Evolutionary conservation across 164 flowering plant genomes (phyloP).

Genomic region (Kingdonia uniflora): DNA sequence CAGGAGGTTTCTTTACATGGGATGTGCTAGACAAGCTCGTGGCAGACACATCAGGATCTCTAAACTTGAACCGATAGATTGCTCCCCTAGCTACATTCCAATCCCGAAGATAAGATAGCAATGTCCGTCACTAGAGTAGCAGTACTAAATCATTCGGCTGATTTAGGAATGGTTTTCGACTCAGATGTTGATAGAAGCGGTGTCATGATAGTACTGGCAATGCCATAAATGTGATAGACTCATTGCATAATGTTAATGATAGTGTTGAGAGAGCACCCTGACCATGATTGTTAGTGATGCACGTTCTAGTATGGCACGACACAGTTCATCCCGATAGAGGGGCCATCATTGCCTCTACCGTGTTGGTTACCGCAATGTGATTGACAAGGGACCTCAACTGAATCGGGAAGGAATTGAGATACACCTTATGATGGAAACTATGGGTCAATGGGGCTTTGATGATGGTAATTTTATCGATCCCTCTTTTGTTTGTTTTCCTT

Average conservation of each 20-base stretch:
- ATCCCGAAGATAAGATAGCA: conserved; percentile 87
- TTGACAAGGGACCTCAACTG: conserved; percentile 80
- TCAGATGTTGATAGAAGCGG: conserved; percentile 96
- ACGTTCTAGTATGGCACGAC: conserved; percentile 67
- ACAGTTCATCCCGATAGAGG: conserved; percentile 46
- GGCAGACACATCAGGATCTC: conserved; percentile 83
- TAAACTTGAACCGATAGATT: conserved; percentile 84
- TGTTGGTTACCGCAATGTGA: conserved; percentile 84
- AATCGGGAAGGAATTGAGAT: conserved; percentile 70
- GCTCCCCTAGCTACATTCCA: conserved; percentile 95
- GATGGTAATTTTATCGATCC: conserved; percentile 64
- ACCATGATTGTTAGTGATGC: conserved; percentile 87
- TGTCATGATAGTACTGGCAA: conserved; percentile 71
- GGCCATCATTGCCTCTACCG: conserved; percentile 85
- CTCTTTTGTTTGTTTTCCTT: too few relatives aligned
- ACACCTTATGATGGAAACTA: conserved; percentile 94
- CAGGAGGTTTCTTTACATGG: conserved; percentile 95
- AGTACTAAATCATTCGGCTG: conserved; percentile 52
- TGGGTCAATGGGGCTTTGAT: conserved; percentile 94
- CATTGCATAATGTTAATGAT: conserved; percentile 84
- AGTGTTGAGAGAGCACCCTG: conserved; percentile 71
- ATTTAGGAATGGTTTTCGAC: conserved; percentile 86
- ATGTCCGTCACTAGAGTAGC: conserved; percentile 74
- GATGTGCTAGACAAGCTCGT: conserved; percentile 88
- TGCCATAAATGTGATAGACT: conserved; percentile 83